A percentile compares a stretch with the other conserved stretches of the same genome.
Evolutionary conservation across 2,329 filamentous ascomycete species (phyloP).

Genomic region (Albifimbria verrucaria): DNA sequence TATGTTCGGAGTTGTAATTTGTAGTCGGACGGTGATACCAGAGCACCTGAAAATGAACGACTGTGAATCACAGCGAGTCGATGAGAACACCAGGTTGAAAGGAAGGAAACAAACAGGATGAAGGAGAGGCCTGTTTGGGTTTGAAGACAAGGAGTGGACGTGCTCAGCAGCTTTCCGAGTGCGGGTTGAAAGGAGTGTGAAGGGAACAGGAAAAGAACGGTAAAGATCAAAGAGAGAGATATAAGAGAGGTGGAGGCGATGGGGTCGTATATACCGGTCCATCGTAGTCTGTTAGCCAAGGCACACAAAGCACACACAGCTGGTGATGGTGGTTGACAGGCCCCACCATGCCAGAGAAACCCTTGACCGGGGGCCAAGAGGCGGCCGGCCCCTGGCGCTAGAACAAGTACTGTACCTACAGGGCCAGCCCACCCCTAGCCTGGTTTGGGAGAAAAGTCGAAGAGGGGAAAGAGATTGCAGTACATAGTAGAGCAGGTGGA

Average conservation of each 20-base stretch:
- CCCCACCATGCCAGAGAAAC: neutral
- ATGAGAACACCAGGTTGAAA: constrained; percentile 20
- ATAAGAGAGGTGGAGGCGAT: constrained; percentile 14
- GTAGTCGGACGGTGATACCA: constrained; percentile 27
- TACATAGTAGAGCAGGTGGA: no score
- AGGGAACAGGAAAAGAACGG: no score
- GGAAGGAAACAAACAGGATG: constrained; percentile 25
- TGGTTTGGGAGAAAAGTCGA: no score
- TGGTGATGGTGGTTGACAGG: neutral
- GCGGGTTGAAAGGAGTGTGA: constrained; percentile 10
- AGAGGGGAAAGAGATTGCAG: no score
- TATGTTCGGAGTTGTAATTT: constrained; percentile 1
- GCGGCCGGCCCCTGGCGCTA: no score
- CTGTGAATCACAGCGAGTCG: constrained; percentile 14
- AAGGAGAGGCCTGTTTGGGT: constrained; percentile 11
- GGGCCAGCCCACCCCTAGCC: no score
- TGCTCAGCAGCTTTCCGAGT: constrained; percentile 28
- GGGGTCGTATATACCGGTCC: no score
- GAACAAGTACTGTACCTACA: no score
- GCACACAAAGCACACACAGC: no score
- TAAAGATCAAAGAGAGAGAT: constrained; percentile 5
- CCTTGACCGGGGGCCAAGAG: no score
- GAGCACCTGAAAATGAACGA: constrained; percentile 28
- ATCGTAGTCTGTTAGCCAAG: no score
- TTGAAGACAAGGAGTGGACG: constrained; percentile 28